Conservation (phyloP, 2,329 filamentous ascomycete genomes). For the Fusarium irregulare region DNA sequence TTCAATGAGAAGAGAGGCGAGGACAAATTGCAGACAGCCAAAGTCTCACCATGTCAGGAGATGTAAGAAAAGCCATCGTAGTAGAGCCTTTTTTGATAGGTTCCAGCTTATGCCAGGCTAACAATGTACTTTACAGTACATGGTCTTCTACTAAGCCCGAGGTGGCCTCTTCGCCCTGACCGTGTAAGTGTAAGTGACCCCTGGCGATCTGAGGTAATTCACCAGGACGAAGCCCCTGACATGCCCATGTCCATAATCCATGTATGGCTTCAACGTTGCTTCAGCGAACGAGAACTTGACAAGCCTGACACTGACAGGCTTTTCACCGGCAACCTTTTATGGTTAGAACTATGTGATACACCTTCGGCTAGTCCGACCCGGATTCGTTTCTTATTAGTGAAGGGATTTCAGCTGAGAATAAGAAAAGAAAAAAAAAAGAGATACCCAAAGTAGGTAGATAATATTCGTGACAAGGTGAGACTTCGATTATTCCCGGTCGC, state of each 20-base stretch:
- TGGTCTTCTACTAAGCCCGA: conserved; percentile 5
- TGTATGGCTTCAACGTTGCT: conserved; percentile 11
- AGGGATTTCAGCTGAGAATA: conserved; percentile 3
- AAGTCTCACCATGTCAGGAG: conserved; percentile 48
- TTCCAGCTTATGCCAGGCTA: conserved; percentile 12
- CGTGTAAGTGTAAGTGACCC: conserved; percentile 26
- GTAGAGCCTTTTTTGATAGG: conserved; percentile 19
- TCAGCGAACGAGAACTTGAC: conserved; percentile 19
- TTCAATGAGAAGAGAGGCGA: conserved; percentile 27
- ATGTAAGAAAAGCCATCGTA: conserved; percentile 10
- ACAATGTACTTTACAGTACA: not conserved
- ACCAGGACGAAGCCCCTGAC: conserved; percentile 22
- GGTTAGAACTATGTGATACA: conserved; percentile 38
- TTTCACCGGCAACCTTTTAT: conserved; percentile 35
- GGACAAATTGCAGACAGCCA: conserved; percentile 33
- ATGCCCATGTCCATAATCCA: not conserved
- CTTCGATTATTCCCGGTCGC: conserved; percentile 25
- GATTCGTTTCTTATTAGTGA: conserved; percentile 4
- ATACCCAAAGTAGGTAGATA: not conserved
- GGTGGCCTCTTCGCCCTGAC: conserved; percentile 1
- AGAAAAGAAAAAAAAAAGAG: not conserved
- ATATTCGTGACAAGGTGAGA: conserved; percentile 12
- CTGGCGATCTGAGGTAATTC: conserved; percentile 23
- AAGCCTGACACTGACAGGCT: not conserved
- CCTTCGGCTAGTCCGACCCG: conserved; percentile 39